A percentile compares a stretch with the other conserved stretches of the same genome.
Conservation (phyloP, 2,329 filamentous ascomycete genomes). For the Pseudodiploospora longispora region DNA sequence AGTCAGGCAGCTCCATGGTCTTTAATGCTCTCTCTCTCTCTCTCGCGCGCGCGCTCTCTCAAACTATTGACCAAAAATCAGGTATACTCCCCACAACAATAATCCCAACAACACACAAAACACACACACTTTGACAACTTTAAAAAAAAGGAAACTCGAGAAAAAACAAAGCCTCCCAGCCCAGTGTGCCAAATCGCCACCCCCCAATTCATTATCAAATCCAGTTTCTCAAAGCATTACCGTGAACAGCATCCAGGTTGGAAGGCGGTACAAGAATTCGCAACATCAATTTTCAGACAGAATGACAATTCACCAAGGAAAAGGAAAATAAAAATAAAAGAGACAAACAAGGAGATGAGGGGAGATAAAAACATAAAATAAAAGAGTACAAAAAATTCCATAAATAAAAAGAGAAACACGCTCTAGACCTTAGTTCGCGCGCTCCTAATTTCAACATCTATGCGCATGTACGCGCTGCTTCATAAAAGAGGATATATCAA, state of each 20-base stretch:
- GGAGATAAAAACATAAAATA: constrained; percentile 6
- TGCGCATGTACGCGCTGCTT: too few relatives aligned
- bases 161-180: too few relatives aligned
- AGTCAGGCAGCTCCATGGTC: too few relatives aligned
- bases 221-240: constrained; percentile 11
- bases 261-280: too few relatives aligned
- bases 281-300: too few relatives aligned
- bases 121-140: constrained; percentile 2
- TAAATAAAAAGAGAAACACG: constrained; percentile 6
- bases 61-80: constrained; percentile 1
- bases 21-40: too few relatives aligned
- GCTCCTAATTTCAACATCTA: too few relatives aligned
- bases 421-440: neutral
- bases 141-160: neutral
- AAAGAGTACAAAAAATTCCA: neutral
- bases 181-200: too few relatives aligned
- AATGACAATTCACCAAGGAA: constrained; percentile 1
- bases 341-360: constrained; percentile 3
- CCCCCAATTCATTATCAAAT: too few relatives aligned
- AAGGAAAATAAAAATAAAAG: neutral
- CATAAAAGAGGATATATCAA: too few relatives aligned
- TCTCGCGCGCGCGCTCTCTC: neutral
- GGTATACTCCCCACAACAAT: constrained; percentile 6
- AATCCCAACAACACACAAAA: constrained; percentile 2
- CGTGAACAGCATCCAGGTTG: constrained; percentile 13